Conservation (phyloP, 306 rosid genomes). For the Lotus japonicus region DNA sequence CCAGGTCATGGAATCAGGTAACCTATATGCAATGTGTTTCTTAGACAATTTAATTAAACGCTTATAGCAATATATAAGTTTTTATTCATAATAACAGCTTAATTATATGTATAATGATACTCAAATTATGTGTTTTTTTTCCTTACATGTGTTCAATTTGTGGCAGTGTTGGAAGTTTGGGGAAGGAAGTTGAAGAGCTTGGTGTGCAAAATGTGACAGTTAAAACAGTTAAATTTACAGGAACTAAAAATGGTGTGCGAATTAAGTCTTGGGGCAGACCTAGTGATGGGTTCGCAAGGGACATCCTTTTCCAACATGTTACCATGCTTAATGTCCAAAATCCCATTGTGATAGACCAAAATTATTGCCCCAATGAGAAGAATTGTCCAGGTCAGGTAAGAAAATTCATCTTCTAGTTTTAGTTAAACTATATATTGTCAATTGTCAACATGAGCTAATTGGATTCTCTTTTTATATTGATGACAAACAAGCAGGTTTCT, state of each 20-base stretch:
- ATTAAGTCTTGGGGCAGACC: conserved; percentile 57
- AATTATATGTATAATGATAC: no score
- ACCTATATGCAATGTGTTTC: no score
- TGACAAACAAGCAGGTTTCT: conserved; percentile 15
- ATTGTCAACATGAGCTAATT: not conserved
- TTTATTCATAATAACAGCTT: no score
- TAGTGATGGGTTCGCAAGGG: conserved; percentile 41
- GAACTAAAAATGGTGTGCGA: conserved; percentile 40
- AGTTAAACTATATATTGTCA: no score
- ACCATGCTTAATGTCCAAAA: conserved; percentile 36
- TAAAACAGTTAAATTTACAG: conserved; percentile 22
- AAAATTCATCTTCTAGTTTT: not conserved
- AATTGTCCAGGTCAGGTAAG: conserved; percentile 39
- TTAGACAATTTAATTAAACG: no score
- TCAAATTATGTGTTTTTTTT: no score
- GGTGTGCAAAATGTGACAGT: conserved; percentile 58
- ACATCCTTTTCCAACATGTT: conserved; percentile 33
- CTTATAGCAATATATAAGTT: no score
- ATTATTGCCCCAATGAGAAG: conserved; percentile 36
- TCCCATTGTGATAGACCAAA: conserved; percentile 48
- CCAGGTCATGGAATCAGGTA: conserved; percentile 71
- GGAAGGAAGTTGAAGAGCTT: conserved; percentile 22
- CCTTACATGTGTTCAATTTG: not conserved
- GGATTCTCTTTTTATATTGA: not conserved
- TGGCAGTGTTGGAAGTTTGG: conserved; percentile 54